Evolutionary conservation across 2,329 filamentous ascomycete species (phyloP), one percentile per base, ranked within the genome.

Genomic region (Neopestalotiopsis sp.): DNA sequence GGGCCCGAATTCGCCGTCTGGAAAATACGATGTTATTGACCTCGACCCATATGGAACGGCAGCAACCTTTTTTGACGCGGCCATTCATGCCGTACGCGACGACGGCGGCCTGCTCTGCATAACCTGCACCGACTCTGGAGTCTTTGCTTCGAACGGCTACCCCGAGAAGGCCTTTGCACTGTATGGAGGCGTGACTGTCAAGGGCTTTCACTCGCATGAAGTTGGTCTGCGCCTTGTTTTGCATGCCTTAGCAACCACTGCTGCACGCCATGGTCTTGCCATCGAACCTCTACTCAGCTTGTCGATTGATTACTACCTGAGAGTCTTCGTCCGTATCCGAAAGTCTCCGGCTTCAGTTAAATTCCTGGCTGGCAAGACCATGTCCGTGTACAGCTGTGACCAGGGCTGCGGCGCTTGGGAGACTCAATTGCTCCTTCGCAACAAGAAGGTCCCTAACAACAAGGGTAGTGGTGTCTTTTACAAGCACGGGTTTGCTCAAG

Each of bases 41-140:
- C 87, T 99, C 38, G 96, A 99, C 78, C 96, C 96, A 0, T 99
- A 99, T 76, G 96, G 96, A 57, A 97, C 94, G 0, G 96, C 95
- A 0, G 94, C 93, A 10, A 93, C 94, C 1, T 99, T 99, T 80
- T 87, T 99, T 67, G 96, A 99, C 78, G 91, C 94, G 1, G 94
- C 96, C 1, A 85, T 99, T 9, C 95, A 98, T 81, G 90, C 93
- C 1, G 88, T 98, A 7, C 90, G 87, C 63, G 88, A 92, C 72
- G 94, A 98, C 74, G 95, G 95, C 1, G 96, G 96, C 4, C 85
- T 99, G 53, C 87, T 99, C 4, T 98, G 95, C 78, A 92, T 99
- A 5, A 99, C 96, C 1, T 99, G 96, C 81, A 99, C 96, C 0
- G 96, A 99, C 79, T 95, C 95, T 10, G 94, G 93, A 10, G 94